Conservation (phyloP, 305 asterid species). For the Fraxinus sp. region DNA sequence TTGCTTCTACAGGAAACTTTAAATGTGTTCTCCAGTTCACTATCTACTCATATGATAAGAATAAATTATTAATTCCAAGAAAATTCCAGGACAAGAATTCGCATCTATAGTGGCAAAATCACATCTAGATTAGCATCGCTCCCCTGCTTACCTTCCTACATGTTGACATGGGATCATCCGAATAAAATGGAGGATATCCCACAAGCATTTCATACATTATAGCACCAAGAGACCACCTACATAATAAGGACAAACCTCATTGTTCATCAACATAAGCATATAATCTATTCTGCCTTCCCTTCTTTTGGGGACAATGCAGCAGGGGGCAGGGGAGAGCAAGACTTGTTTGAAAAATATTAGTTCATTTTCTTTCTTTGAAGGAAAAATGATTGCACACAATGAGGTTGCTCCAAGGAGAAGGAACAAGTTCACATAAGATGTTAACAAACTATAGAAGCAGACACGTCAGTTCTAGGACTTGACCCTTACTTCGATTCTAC, state of each 20-base stretch:
- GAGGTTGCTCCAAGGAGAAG: constrained; percentile 4
- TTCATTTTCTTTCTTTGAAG: background rate
- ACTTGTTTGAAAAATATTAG: background rate
- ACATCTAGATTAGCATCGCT: constrained; percentile 21
- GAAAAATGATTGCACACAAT: background rate
- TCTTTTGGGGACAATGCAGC: background rate
- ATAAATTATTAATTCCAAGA: constrained; percentile 1
- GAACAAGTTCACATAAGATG: background rate
- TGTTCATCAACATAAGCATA: constrained; percentile 17
- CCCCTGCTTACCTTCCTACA: constrained; percentile 74
- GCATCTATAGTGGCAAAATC: constrained; percentile 6
- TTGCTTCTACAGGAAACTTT: constrained; percentile 93
- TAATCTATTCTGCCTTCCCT: constrained; percentile 10
- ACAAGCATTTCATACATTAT: constrained; percentile 96
- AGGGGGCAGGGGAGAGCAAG: background rate
- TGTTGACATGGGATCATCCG: constrained; percentile 95
- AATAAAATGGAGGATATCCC: constrained; percentile 93
- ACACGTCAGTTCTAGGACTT: background rate
- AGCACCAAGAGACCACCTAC: constrained; percentile 99
- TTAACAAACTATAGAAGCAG: background rate
- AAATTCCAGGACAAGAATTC: constrained; percentile 8
- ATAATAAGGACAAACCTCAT: constrained; percentile 25
- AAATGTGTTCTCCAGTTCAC: constrained; percentile 96
- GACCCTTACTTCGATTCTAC: background rate
- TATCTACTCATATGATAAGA: constrained; percentile 51